Evolutionary conservation across 768 basidiomycete species (phyloP).

Genomic region (Phaffia tasmanica): DNA sequence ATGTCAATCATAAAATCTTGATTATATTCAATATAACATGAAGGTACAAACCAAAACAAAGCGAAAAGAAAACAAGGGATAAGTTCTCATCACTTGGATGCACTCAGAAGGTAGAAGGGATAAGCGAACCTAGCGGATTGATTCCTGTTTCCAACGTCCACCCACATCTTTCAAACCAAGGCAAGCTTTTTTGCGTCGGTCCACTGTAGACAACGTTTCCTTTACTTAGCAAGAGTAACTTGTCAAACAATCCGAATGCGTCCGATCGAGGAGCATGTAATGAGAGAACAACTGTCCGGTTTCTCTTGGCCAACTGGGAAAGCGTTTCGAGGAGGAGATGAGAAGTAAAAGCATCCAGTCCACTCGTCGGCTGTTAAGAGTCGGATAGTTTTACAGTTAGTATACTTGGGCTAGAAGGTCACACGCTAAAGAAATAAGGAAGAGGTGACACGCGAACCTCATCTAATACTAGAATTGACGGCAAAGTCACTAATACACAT

Average conservation of each 20-base stretch:
- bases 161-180: conserved; percentile 40
- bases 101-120: not conserved
- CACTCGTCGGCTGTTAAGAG: conserved; percentile 26
- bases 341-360: conserved; percentile 35
- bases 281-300: conserved; percentile 49
- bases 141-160: conserved; percentile 35
- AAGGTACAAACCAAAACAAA: too few relatives aligned
- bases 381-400: not conserved
- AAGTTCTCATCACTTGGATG: not conserved
- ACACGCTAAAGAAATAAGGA: not conserved
- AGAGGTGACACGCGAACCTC: conserved; percentile 15
- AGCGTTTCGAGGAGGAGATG: conserved; percentile 36
- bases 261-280: conserved; percentile 60
- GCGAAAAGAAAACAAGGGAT: too few relatives aligned
- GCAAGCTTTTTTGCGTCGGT: conserved; percentile 33
- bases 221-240: conserved; percentile 49
- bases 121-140: conserved; percentile 40
- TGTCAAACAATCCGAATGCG: conserved; percentile 52
- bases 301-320: conserved; percentile 33
- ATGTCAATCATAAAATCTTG: conserved; percentile 42
- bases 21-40: too few relatives aligned
- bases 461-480: conserved; percentile 53
- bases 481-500: conserved; percentile 51
- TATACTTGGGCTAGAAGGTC: not conserved
- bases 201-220: conserved; percentile 46